Base-by-base conservation (phyloP, 176 grass and related monocot species). In the Oryza rufipogon region DNA sequence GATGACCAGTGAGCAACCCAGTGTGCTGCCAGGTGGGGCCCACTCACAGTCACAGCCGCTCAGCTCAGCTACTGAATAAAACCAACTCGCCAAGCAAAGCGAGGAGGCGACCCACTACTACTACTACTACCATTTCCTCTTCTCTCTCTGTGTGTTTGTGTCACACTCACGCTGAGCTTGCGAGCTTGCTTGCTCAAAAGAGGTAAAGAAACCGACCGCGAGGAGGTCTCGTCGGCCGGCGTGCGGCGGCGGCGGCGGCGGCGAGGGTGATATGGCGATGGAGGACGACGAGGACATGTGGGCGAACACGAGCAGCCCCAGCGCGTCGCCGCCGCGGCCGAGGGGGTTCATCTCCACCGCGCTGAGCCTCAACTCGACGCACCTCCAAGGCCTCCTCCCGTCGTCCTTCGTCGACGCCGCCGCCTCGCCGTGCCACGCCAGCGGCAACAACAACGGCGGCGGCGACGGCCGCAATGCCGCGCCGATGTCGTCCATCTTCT, bases 251-350 rank as follows among this genome's bases (percentile, higher is more conserved):
- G 28, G 46, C 5, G 28, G n/a, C 1, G 4, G 30, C 2, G 28
- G n/a, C 0, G 4, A 25, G 9, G 8, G 41, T 8, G 41, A 39
- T 75, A 87, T 80, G 85, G 70, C 68, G 60, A 60, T 90, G 84
- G 89, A 87, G 20, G 80, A 90, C 30, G 84, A 83, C 14, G 81
- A 71, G 42, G 89, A 84, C 70, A 70, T 87, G 38, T 91, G 89
- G 89, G 81, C 22, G 5, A 83, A 87, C 52, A 65, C 89, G 64
- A 44, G 4, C 12, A 87, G 71, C 80, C 81, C 80, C 0, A 80
- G 85, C 80, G 52, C 22, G n/a, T 91, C 85, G 28, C 85, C 85
- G 16, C 85, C 76, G 23, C 17, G 54, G 17, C 52, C 39, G 51
- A 10, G 51, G 17, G 26, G 56, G 54, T 66, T 73, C 71, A 85